These are phyloP conservation scores for Parachlorella kessleri DNA, from an alignment of 139 green algal species.

Conservation along the genomic window DNA sequence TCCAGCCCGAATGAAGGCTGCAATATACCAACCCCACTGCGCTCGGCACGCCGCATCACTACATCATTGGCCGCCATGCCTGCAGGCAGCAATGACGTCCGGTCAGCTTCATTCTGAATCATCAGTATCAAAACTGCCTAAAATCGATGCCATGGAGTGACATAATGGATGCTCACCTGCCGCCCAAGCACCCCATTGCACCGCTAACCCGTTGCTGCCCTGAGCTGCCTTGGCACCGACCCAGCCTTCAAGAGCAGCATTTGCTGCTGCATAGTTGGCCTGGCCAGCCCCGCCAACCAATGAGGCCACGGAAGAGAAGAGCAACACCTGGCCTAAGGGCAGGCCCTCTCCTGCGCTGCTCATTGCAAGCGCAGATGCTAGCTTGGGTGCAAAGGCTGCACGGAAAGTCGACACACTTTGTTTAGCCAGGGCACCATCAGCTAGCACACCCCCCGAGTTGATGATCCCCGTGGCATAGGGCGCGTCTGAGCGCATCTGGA, in stretches of 20 bases:
- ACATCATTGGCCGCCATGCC: constrained; percentile 52
- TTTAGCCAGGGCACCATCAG: constrained; percentile 58
- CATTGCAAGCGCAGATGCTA: constrained; percentile 21
- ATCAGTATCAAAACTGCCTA: constrained; percentile 42
- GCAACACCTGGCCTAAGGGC: constrained; percentile 9
- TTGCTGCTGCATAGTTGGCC: constrained; percentile 58
- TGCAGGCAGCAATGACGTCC: constrained; percentile 7
- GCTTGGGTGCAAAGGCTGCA: constrained; percentile 57
- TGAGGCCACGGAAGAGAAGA: constrained; percentile 59
- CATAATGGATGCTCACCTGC: not conserved
- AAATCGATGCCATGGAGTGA: constrained; percentile 55
- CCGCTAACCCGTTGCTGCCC: not conserved
- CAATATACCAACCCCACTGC: constrained; percentile 70
- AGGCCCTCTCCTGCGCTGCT: not conserved
- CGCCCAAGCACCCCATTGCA: constrained; percentile 60
- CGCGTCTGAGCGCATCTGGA: not conserved
- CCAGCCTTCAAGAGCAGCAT: constrained; percentile 45
- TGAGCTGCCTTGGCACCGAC: not conserved
- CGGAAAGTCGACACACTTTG: constrained; percentile 46
- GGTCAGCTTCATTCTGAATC: constrained; percentile 59
- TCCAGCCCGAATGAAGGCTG: constrained; percentile 49
- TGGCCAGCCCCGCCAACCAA: constrained; percentile 52
- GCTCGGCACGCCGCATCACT: constrained; percentile 39
- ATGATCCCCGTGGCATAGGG: constrained; percentile 34
- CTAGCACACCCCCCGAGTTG: constrained; percentile 64